phyloP scores from a whole-genome alignment of 495 filamentous ascomycete genomes.

The Parachaetomium inaequale region DNA sequence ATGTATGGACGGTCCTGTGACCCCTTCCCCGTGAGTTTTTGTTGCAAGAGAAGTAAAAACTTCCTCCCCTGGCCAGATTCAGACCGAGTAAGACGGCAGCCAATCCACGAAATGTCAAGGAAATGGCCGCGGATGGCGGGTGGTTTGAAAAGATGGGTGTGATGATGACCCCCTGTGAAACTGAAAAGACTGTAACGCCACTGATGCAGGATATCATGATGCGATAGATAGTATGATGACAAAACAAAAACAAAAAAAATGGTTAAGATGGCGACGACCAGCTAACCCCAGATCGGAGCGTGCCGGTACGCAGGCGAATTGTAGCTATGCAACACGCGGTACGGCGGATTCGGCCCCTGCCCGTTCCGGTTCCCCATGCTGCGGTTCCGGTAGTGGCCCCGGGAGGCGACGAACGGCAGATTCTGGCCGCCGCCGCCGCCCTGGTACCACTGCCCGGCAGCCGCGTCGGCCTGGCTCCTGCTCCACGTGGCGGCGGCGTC shows the following conservation, averaged over 20 bases:
- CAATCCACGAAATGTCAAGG: no score
- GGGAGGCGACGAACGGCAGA: conserved; percentile 34
- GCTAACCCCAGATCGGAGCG: conserved; percentile 45
- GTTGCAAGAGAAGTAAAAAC: no score
- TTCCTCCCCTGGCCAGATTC: no score
- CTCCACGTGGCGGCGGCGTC: conserved; percentile 27
- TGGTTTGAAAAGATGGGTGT: neutral
- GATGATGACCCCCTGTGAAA: neutral
- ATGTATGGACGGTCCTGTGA: neutral
- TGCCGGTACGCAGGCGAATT: conserved; percentile 48
- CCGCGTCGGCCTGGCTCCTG: conserved; percentile 29
- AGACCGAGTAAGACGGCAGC: no score
- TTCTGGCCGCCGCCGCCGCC: conserved; percentile 28
- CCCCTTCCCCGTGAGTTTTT: neutral
- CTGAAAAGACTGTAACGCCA: conserved; percentile 13
- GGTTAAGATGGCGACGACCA: neutral
- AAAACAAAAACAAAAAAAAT: neutral
- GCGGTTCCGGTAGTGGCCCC: conserved; percentile 38
- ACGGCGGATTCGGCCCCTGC: conserved; percentile 28
- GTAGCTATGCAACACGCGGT: conserved; percentile 47
- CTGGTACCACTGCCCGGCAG: conserved; percentile 31
- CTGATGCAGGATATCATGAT: conserved; percentile 18
- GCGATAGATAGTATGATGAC: neutral
- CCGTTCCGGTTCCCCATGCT: conserved; percentile 32
- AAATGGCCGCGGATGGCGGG: no score